A percentile compares a stretch with the other conserved stretches of the same genome.
These are phyloP conservation scores for Vigna radiata DNA, from an alignment of 306 rosid species.

Conservation along the genomic window DNA sequence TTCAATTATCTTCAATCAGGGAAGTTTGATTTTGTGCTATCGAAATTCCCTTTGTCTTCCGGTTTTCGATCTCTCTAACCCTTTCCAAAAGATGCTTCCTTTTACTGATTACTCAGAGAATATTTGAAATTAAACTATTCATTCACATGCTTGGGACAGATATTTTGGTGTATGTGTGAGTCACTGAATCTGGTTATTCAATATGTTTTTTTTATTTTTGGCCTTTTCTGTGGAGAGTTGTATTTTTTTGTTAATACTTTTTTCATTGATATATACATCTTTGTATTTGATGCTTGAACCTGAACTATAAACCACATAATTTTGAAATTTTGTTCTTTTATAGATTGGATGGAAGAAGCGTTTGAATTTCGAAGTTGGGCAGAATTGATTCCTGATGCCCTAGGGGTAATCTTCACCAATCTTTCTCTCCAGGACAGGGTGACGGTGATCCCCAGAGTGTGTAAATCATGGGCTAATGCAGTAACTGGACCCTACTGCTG, in stretches of 20 bases:
- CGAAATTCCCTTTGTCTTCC: neutral
- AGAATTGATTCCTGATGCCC: conserved; percentile 89
- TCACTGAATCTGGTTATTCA: neutral
- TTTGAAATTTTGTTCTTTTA: neutral
- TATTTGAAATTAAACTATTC: conserved; percentile 16
- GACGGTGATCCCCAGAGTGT: conserved; percentile 86
- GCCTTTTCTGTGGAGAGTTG: neutral
- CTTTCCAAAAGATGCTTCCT: conserved; percentile 17
- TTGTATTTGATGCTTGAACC: neutral
- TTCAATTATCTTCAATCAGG: neutral
- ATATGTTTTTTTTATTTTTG: neutral
- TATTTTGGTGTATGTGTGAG: conserved; percentile 15
- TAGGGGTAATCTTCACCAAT: conserved; percentile 84
- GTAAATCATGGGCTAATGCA: conserved; percentile 91
- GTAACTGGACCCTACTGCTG: conserved; percentile 89
- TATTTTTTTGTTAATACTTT: neutral
- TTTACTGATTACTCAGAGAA: conserved; percentile 11
- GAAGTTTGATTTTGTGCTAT: conserved; percentile 16
- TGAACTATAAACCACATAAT: conserved; percentile 11
- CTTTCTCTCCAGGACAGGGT: conserved; percentile 77
- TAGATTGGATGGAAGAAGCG: conserved; percentile 71
- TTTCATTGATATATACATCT: neutral
- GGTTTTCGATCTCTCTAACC: conserved; percentile 11
- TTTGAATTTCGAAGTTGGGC: conserved; percentile 79
- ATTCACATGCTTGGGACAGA: conserved; percentile 20